Conservation (phyloP, 1,139 yeast genomes). For the Yamadazyma pseudoaaseri region DNA sequence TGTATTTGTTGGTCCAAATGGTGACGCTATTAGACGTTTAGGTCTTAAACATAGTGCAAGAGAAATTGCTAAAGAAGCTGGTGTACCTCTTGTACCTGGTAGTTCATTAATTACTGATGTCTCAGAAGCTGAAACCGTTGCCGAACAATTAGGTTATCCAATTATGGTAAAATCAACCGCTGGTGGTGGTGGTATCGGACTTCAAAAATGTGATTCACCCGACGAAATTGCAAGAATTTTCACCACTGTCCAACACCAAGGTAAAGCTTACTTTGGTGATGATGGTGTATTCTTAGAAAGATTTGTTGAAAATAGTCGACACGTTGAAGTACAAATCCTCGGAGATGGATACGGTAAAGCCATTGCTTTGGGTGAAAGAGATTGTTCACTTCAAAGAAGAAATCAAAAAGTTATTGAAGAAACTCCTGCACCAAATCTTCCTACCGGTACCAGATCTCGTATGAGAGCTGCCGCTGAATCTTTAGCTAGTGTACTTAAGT, state of each 20-base stretch:
- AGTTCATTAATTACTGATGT: constrained; percentile 73
- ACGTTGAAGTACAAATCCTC: constrained; percentile 93
- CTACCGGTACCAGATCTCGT: constrained; percentile 67
- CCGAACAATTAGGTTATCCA: constrained; percentile 81
- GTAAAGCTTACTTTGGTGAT: constrained; percentile 89
- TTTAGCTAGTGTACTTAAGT: constrained; percentile 75
- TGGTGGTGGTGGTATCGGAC: constrained; percentile 99
- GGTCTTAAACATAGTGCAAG: constrained; percentile 97
- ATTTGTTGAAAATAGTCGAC: constrained; percentile 91
- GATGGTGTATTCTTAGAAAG: constrained; percentile 92
- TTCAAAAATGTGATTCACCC: constrained; percentile 85
- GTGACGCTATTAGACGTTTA: constrained; percentile 83
- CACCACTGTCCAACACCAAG: constrained; percentile 90
- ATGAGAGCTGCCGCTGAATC: constrained; percentile 87
- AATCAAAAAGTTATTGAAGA: constrained; percentile 96
- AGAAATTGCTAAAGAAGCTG: constrained; percentile 83
- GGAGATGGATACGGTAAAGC: constrained; percentile 95
- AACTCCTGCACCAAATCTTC: constrained; percentile 95
- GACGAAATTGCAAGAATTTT: constrained; percentile 80
- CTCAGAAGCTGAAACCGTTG: constrained; percentile 72
- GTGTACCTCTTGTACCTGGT: constrained; percentile 95
- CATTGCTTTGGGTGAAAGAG: constrained; percentile 93
- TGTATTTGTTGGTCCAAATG: constrained; percentile 81
- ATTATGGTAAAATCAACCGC: constrained; percentile 97
- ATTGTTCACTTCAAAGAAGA: constrained; percentile 95